A percentile compares a stretch with the other conserved stretches of the same genome.
phyloP scores from a whole-genome alignment of 1,284 basidiomycete species.

The Xanthoconium separans region DNA sequence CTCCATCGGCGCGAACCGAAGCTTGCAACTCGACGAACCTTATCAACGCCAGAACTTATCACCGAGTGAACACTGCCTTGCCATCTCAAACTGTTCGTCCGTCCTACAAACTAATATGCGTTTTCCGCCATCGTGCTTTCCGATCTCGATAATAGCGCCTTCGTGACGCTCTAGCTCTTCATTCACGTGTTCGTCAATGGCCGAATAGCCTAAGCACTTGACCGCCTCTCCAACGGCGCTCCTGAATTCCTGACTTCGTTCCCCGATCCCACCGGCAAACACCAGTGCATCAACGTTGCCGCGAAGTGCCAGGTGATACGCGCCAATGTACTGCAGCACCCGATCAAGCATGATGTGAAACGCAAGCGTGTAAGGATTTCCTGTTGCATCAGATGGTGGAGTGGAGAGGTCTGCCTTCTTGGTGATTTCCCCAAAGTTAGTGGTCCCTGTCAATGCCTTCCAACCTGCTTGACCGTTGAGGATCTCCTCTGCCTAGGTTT shows the following conservation, averaged over 20 bases:
- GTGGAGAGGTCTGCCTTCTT: conserved; percentile 32
- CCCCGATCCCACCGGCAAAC: conserved; percentile 86
- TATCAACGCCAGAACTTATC: conserved; percentile 16
- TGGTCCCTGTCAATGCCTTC: conserved; percentile 77
- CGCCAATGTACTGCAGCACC: conserved; percentile 67
- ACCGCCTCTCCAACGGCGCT: conserved; percentile 53
- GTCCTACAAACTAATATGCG: conserved; percentile 60
- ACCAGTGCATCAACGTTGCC: conserved; percentile 74
- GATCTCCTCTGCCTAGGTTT: conserved; percentile 64
- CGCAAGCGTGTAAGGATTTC: conserved; percentile 50
- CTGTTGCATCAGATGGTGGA: conserved; percentile 7
- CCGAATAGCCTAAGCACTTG: conserved; percentile 59
- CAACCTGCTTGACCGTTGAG: conserved; percentile 75
- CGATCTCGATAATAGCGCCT: conserved; percentile 48
- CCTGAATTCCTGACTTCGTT: conserved; percentile 63
- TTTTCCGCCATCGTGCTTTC: conserved; percentile 32
- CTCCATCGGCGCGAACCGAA: not conserved
- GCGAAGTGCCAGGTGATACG: conserved; percentile 72
- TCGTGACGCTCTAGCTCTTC: conserved; percentile 26
- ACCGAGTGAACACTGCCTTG: conserved; percentile 45
- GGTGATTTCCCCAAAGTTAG: conserved; percentile 70
- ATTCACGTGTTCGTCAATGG: conserved; percentile 47
- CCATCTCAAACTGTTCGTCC: conserved; percentile 73
- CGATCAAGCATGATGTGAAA: conserved; percentile 78
- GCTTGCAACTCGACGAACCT: too few species aligned